Percentiles rank a stretch among this genome's conserved stretches.
These are phyloP conservation scores for Aspergillus affinis DNA, from an alignment of 495 filamentous ascomycete genomes.

Conservation along the genomic window DNA sequence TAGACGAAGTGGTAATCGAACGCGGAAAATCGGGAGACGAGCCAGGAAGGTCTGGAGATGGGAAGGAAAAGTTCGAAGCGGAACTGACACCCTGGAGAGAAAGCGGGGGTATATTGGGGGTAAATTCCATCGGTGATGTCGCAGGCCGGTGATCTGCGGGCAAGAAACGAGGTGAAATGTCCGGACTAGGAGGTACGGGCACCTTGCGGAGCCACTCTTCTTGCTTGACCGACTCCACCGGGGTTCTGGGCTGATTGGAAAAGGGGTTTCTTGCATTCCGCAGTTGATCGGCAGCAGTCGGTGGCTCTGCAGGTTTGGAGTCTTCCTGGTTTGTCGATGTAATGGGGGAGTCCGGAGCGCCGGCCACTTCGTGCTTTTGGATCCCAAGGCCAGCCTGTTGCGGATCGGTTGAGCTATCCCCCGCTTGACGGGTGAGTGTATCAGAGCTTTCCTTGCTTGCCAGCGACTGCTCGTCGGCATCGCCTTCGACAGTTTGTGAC, in stretches of 20 bases:
- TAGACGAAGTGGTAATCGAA: conserved; percentile 52
- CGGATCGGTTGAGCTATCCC: conserved; percentile 26
- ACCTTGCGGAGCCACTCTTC: conserved; percentile 31
- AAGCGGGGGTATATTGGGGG: conserved; percentile 46
- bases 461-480: conserved; percentile 35
- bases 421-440: conserved; percentile 37
- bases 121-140: conserved; percentile 54
- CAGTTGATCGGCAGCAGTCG: conserved; percentile 14
- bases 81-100: conserved; percentile 42
- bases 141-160: conserved; percentile 49
- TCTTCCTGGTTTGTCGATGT: conserved; percentile 5
- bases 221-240: conserved; percentile 31
- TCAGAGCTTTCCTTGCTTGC: conserved; percentile 38
- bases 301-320: conserved; percentile 3
- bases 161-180: conserved; percentile 44
- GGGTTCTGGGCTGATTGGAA: conserved; percentile 20
- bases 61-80: conserved; percentile 47
- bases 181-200: conserved; percentile 36
- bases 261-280: conserved; percentile 26
- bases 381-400: conserved; percentile 47
- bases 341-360: background rate
- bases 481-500: conserved; percentile 6
- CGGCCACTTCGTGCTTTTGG: conserved; percentile 35
- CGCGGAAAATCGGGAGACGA: conserved; percentile 55
- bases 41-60: conserved; percentile 50